phyloP scores from a whole-genome alignment of 108 stramenopile species.

The Cyclotella baltica region DNA sequence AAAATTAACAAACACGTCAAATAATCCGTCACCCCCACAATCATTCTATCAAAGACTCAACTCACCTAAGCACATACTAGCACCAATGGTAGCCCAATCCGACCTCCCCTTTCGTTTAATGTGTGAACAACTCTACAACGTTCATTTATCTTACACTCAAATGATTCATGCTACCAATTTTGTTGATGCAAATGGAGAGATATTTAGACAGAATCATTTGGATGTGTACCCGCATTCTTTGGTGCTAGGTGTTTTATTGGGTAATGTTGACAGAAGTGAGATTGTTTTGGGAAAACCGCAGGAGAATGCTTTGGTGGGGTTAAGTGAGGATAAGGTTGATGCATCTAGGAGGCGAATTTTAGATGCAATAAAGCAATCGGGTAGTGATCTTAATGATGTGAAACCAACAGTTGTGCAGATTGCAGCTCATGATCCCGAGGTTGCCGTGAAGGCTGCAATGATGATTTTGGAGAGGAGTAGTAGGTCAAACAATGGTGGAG shows the following conservation, averaged over 20 bases:
- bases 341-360: slow-evolving; percentile 30
- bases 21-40: neutral
- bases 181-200: slow-evolving; percentile 40
- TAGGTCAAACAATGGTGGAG: slow-evolving; percentile 9
- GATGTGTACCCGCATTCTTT: slow-evolving; percentile 67
- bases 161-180: slow-evolving; percentile 93
- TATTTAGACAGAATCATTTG: slow-evolving; percentile 72
- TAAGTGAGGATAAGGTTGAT: slow-evolving; percentile 31
- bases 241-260: slow-evolving; percentile 39
- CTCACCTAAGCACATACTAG: slow-evolving; percentile 56
- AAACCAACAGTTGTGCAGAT: slow-evolving; percentile 87
- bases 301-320: slow-evolving; percentile 25
- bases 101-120: slow-evolving; percentile 90
- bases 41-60: slow-evolving; percentile 49
- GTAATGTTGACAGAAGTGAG: slow-evolving; percentile 5
- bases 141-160: slow-evolving; percentile 93
- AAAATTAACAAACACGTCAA: neutral
- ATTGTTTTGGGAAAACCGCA: slow-evolving; percentile 24
- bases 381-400: neutral
- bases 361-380: slow-evolving; percentile 16
- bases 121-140: slow-evolving; percentile 82
- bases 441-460: slow-evolving; percentile 82
- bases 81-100: slow-evolving; percentile 89
- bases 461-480: slow-evolving; percentile 64
- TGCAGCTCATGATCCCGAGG: slow-evolving; percentile 89